These are phyloP conservation scores for Ascosphaera apis DNA, from an alignment of 2,329 filamentous ascomycete genomes.

Conservation along the genomic window DNA sequence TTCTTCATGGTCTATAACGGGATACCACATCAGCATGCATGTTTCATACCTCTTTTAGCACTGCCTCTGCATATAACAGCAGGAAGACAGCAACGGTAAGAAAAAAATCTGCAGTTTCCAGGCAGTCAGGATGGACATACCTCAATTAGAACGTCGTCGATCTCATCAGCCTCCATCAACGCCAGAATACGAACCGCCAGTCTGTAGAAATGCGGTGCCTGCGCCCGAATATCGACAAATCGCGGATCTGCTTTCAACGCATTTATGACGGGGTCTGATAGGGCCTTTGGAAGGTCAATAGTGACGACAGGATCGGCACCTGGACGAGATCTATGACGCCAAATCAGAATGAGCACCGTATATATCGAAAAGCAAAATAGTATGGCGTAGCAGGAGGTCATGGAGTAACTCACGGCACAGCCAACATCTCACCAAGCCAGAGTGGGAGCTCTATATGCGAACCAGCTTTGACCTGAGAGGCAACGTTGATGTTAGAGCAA, in stretches of 20 bases:
- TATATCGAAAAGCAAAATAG: too few species aligned
- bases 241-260: constrained; percentile 78
- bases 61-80: not conserved
- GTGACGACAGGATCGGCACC: constrained; percentile 40
- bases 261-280: constrained; percentile 61
- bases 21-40: not conserved
- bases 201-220: constrained; percentile 72
- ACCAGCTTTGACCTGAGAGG: constrained; percentile 48
- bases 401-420: constrained; percentile 26
- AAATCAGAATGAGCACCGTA: not conserved
- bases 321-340: constrained; percentile 15
- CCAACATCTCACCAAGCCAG: constrained; percentile 89
- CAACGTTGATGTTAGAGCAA: constrained; percentile 1
- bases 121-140: constrained; percentile 9
- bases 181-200: constrained; percentile 71
- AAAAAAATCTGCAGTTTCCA: not conserved
- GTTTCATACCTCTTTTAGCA: not conserved
- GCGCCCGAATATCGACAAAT: constrained; percentile 59
- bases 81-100: not conserved
- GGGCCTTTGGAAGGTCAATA: constrained; percentile 56
- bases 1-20: constrained; percentile 46
- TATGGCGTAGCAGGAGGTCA: not conserved
- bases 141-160: constrained; percentile 43
- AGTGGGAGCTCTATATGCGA: constrained; percentile 66
- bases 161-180: constrained; percentile 72